Evolutionary conservation across 2,329 filamentous ascomycete species (phyloP), one percentile per base, ranked within the genome.

Genomic region (Neonectria coccinea): DNA sequence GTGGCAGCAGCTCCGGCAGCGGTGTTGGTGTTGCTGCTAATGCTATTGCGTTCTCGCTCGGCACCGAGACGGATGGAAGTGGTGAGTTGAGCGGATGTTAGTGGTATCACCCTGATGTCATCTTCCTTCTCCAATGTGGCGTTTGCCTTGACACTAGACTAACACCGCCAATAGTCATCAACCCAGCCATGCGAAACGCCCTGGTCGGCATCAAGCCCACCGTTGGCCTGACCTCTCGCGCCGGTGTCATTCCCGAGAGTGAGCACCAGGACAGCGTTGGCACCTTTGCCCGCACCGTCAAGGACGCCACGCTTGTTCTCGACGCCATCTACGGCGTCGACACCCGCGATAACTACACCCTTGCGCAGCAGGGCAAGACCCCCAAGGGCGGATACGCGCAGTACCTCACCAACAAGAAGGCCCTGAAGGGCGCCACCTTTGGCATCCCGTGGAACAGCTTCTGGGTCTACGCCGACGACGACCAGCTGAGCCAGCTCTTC

Each of bases 151-250:
- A 56, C 3, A 36, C 63, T 72, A 39, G 73, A 36, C 63, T 72
- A 39, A 74, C 45, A 29, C 27, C 33, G 8, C n/a, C 16, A 33
- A 20, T 25, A 80, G 84, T 94, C 16, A 92, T 93, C 73, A 89
- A 88, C 74, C 92, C 92, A 0, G 90, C 91, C 1, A 86, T 90
- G 75, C 81, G 89, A 5, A 92, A 91, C 73, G 85, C 83, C 2
- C 74, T 94, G 2, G 90, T 93, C 2, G 91, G 91, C 3, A 86
- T 94, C 75, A 94, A 93, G 78, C 91, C 91, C 1, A 93, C 91
- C 1, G 89, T 93, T 6, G 91, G 91, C 0, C 77, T 92, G 55
- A 92, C 90, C 0, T 92, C 90, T 9, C 81, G 90, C 16, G 82
- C 79, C 20, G 87, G 84, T 18, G 84, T 90, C 29, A 84, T 94